phyloP scores from a whole-genome alignment of 2,329 filamentous ascomycete species.

The Geosmithia morbida region DNA sequence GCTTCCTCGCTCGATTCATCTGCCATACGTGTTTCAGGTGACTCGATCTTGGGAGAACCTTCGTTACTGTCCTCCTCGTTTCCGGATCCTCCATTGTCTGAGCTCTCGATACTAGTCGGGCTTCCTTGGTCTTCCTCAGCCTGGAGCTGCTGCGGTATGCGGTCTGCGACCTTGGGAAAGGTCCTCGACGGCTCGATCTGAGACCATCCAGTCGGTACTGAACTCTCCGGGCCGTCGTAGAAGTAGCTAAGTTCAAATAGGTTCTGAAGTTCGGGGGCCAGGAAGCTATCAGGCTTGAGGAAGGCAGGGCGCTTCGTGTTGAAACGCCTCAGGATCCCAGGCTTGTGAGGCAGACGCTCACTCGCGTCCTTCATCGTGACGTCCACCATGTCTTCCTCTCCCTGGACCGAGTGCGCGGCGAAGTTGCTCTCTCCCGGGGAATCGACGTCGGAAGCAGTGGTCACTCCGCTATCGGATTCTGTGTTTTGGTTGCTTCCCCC shows the following conservation, averaged over 20 bases:
- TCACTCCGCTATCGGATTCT: constrained; percentile 56
- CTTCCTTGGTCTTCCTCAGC: constrained; percentile 28
- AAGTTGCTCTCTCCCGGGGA: constrained; percentile 57
- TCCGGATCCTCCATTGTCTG: constrained; percentile 30
- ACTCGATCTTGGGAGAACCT: constrained; percentile 19
- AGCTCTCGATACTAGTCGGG: constrained; percentile 20
- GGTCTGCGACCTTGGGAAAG: constrained; percentile 37
- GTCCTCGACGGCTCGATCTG: constrained; percentile 38
- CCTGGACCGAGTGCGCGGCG: constrained; percentile 64
- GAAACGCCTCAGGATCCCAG: constrained; percentile 27
- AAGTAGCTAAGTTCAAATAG: constrained; percentile 69
- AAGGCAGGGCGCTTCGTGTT: constrained; percentile 36
- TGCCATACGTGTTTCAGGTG: constrained; percentile 36
- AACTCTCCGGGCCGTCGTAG: constrained; percentile 31
- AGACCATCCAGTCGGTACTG: constrained; percentile 58
- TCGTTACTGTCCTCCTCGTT: constrained; percentile 40
- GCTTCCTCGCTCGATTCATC: constrained; percentile 46
- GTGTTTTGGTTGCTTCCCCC: constrained; percentile 32
- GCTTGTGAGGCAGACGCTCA: constrained; percentile 13
- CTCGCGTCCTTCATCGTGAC: constrained; percentile 64
- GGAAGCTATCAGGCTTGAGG: constrained; percentile 35
- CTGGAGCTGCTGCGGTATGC: constrained; percentile 23
- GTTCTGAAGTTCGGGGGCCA: constrained; percentile 50
- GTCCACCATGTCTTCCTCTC: constrained; percentile 83
- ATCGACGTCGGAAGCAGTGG: constrained; percentile 47